A percentile compares a stretch with the other conserved stretches of the same genome.
phyloP scores from a whole-genome alignment of 2,329 filamentous ascomycete genomes.

The Trematosphaeria pertusa region DNA sequence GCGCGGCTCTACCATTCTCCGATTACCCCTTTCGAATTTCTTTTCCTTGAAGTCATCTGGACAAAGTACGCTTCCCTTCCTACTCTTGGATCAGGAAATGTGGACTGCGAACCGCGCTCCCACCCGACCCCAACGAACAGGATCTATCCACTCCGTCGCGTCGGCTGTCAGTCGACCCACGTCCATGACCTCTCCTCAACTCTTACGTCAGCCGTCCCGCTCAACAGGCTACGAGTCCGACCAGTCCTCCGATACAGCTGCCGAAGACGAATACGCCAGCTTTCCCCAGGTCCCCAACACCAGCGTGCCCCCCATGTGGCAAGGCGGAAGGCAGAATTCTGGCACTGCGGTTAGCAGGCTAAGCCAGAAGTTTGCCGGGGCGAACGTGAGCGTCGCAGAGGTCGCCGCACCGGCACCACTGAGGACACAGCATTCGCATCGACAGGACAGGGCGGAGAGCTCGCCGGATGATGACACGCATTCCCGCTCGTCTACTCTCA shows the following conservation, averaged over 20 bases:
- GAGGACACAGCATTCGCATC: constrained; percentile 20
- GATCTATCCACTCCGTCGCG: constrained; percentile 39
- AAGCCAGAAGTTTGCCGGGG: constrained; percentile 31
- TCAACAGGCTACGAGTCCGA: constrained; percentile 40
- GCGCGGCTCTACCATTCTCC: neutral
- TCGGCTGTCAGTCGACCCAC: constrained; percentile 33
- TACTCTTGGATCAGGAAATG: constrained; percentile 31
- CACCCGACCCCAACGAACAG: constrained; percentile 34
- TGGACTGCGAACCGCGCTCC: constrained; percentile 40
- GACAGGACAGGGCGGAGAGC: constrained; percentile 14
- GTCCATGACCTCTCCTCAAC: constrained; percentile 34
- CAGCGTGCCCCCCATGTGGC: constrained; percentile 38
- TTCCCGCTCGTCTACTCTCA: constrained; percentile 43
- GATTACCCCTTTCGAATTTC: constrained; percentile 8
- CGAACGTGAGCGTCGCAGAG: constrained; percentile 15
- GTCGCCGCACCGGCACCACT: constrained; percentile 20
- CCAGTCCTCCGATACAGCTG: constrained; percentile 36
- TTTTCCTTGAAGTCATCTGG: constrained; percentile 7
- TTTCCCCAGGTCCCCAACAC: constrained; percentile 23
- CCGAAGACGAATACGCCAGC: constrained; percentile 31
- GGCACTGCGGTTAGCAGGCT: constrained; percentile 27
- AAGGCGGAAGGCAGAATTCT: constrained; percentile 25
- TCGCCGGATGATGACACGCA: constrained; percentile 39
- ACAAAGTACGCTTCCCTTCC: constrained; percentile 6
- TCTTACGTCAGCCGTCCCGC: constrained; percentile 23